Conservation (phyloP, 2,329 filamentous ascomycete genomes). For the Alternaria rosae region DNA sequence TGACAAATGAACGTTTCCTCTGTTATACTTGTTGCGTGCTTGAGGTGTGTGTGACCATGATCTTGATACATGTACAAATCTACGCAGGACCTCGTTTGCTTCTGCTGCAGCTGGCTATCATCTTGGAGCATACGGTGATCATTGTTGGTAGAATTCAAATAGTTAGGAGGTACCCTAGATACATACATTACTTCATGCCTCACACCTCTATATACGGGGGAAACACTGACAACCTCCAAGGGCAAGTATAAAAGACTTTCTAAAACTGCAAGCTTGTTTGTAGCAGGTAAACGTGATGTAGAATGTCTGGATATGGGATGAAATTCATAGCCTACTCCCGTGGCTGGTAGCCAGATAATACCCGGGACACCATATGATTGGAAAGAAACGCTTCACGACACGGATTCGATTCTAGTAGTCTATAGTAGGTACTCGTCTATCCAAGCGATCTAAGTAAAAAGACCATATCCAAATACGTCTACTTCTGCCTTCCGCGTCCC, state of each 20-base stretch:
- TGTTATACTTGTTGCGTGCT: neutral
- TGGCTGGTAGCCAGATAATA: neutral
- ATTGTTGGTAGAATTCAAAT: accelerated
- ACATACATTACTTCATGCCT: neutral
- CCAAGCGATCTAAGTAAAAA: neutral
- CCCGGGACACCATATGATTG: neutral
- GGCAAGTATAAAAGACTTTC: neutral
- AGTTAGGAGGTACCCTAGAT: neutral
- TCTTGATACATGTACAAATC: too few relatives aligned
- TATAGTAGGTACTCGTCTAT: neutral
- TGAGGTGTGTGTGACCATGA: neutral
- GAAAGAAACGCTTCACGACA: neutral
- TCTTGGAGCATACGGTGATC: neutral
- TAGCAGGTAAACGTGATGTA: neutral
- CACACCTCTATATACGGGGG: neutral
- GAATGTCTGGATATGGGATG: neutral
- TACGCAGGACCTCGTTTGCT: neutral
- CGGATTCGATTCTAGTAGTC: neutral
- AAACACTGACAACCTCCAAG: neutral
- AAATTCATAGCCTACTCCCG: neutral
- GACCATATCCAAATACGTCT: slow-evolving; percentile 1
- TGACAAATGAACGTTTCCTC: slow-evolving; percentile 19
- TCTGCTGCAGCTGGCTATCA: neutral
- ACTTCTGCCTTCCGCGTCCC: slow-evolving; percentile 8
- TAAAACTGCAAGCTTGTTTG: neutral